Base-by-base conservation (phyloP, 1,284 basidiomycete genomes). In the Cystobasidiaceae sp. region DNA sequence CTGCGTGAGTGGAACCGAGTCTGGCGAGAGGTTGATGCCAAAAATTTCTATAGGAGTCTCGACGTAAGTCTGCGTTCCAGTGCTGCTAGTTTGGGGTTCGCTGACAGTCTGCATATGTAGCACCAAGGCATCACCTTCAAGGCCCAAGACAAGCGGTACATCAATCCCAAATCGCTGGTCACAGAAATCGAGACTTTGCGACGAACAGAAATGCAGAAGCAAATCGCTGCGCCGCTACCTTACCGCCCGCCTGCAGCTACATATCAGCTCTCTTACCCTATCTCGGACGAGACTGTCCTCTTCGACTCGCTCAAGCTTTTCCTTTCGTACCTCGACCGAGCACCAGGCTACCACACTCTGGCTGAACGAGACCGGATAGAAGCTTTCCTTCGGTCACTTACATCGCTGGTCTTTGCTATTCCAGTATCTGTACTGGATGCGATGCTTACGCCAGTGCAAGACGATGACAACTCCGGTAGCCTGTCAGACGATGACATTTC, bases 1-100 rank as follows among this genome's bases (percentile, higher is more conserved):
- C 90, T 96, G 78, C 83, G 94, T 54, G 94, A 97, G 77, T 98
- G 93, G 92, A 92, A 89, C 79, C 86, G 90, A 70, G 93, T 93
- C 25, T 98, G 96, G 96, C 83, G 92, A 61, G 94, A 97, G 76
- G 89, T 97, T 46, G 94, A 98, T 74, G 87, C 87, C 63, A 90
- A 91, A 78, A 97, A 97, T 80, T 97, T 94, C 77, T 93, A 93
- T 84, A 96, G 94, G 80, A 88, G 89, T 49, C 84, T 97, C 60
- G 67, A 68, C 33, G 61, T 72, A 46, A 62, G 70, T 66, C 5
- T n/a, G n/a, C n/a, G n/a, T n/a, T n/a, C n/a, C n/a, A n/a, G n/a
- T n/a, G n/a, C n/a, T n/a, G n/a, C n/a, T n/a, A n/a, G n/a, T n/a
- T n/a, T n/a, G 13, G 6, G 27, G 15, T 27, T 23, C 5, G 11